Evolutionary conservation across 83 land plant genomes (phyloP), one percentile per base, ranked within the genome.

Genomic region (Isoetes engelmannii): DNA sequence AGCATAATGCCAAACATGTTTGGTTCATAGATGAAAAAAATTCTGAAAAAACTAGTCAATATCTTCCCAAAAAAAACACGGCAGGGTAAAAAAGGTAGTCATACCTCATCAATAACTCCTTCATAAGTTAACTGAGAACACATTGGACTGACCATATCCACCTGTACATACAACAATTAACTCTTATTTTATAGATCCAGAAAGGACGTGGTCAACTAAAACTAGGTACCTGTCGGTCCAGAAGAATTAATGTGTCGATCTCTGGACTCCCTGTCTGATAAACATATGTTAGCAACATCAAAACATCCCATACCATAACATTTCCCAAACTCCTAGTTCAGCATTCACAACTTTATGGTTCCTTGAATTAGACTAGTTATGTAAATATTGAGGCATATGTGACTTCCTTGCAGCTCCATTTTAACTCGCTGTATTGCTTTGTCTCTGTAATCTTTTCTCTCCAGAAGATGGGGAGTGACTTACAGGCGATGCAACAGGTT

Each of bases 81-180:
- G 37, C 37, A 28, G 37, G 37, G 37, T 0, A 28, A 2, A 28
- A 28, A 28, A 28, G 2, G 37, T 2, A 28, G 37, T 28, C 67
- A 61, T 73, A 91, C 99, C 99, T 95, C 99, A 78, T 95, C 99
- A 49, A 95, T 77, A 45, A 95, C 75, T n/a, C 99, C 99, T 78
- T 95, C 99, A 75, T 95, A 95, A 55, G 97, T 95, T 42, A 95
- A 62, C 61, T 95, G 99, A 42, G 92, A 72, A 76, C 97, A 88
- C 97, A 95, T 88, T 6, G 99, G 97, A 43, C 97, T 95, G 44
- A 95, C 84, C 89, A 95, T 86, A 69, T 95, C 99, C 69, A 94
- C 99, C 96, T 94, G 20, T 57, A 12, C n/a, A 51, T 12, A 10
- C 12, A 12, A 51, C 3, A n/a, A 12, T 51, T 15, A 51, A 2